These are phyloP conservation scores for Suillus weaverae DNA, from an alignment of 768 basidiomycete species.

Conservation along the genomic window DNA sequence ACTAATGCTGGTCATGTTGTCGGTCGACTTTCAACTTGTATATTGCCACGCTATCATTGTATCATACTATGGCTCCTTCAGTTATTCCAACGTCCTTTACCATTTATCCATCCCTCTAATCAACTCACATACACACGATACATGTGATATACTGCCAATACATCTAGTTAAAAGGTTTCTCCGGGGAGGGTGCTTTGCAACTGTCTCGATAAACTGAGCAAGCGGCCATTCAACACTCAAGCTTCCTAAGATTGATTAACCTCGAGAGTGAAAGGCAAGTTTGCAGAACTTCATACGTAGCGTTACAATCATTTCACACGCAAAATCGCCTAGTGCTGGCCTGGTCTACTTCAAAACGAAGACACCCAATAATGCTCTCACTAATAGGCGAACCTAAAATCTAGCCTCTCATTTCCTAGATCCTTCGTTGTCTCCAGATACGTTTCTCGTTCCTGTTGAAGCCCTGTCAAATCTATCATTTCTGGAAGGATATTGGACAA, in stretches of 20 bases:
- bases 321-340: neutral
- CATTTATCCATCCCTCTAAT: neutral
- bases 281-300: neutral
- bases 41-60: neutral
- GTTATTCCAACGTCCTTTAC: neutral
- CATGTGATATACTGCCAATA: neutral
- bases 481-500: conserved; percentile 22
- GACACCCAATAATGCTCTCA: neutral
- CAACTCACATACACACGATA: neutral
- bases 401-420: conserved; percentile 56
- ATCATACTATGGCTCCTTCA: neutral
- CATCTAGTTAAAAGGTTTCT: neutral
- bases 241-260: too few relatives aligned
- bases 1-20: neutral
- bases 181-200: neutral
- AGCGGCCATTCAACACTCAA: neutral
- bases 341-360: neutral
- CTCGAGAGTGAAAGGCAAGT: neutral
- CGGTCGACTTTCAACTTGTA: neutral
- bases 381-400: conserved; percentile 63
- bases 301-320: neutral
- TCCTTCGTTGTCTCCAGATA: conserved; percentile 66
- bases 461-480: conserved; percentile 14
- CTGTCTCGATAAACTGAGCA: neutral
- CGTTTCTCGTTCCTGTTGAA: conserved; percentile 48